These are phyloP conservation scores for Euphorbia peplus DNA, from an alignment of 345 rosid species.

Conservation along the genomic window DNA sequence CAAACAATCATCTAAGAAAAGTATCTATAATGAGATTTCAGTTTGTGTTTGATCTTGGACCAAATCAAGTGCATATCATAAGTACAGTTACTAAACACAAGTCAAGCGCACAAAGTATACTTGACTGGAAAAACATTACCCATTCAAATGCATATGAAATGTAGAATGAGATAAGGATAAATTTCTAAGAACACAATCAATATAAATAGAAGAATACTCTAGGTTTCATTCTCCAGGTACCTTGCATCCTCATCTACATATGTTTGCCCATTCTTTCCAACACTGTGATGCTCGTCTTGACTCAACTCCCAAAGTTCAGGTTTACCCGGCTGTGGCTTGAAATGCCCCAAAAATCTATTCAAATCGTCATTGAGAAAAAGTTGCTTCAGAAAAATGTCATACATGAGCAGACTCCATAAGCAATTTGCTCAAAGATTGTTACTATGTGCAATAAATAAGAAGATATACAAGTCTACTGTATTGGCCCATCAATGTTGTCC, in stretches of 20 bases:
- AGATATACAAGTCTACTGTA: neutral
- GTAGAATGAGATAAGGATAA: slow-evolving; percentile 5
- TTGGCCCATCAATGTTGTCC: neutral
- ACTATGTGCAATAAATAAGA: slow-evolving; percentile 4
- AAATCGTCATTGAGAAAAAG: slow-evolving; percentile 10
- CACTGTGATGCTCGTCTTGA: slow-evolving; percentile 48
- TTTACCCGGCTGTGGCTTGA: slow-evolving; percentile 70
- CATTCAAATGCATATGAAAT: slow-evolving; percentile 14
- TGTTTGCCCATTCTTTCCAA: slow-evolving; percentile 59
- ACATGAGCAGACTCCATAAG: neutral
- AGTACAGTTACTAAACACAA: slow-evolving; percentile 2
- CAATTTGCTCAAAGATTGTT: slow-evolving; percentile 8
- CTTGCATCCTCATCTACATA: slow-evolving; percentile 57
- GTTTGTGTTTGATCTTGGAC: neutral
- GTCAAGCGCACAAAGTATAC: slow-evolving; percentile 3
- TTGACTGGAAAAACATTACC: slow-evolving; percentile 10
- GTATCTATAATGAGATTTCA: slow-evolving; percentile 10
- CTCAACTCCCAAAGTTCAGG: slow-evolving; percentile 82
- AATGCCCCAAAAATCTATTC: slow-evolving; percentile 87
- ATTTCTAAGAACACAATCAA: neutral
- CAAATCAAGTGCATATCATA: neutral
- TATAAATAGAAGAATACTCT: neutral
- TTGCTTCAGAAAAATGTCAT: neutral
- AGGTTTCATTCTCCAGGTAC: slow-evolving; percentile 31
- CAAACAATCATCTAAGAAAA: too few relatives aligned